Conservation (phyloP, 2,329 filamentous ascomycete genomes). For the Colletotrichum lindemuthianum region DNA sequence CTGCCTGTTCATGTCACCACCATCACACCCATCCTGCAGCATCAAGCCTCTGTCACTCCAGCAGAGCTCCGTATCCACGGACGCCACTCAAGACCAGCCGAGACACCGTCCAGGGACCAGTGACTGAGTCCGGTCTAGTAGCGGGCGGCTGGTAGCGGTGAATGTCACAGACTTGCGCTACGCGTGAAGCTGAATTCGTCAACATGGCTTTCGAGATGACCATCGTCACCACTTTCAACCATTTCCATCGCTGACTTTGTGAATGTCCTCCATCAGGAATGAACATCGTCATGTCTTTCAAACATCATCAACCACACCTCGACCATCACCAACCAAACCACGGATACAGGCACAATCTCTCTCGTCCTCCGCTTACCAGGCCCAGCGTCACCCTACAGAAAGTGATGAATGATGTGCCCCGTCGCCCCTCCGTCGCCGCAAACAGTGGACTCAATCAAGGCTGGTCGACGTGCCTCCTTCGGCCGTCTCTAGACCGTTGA, state of each 20-base stretch:
- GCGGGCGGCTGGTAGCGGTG: not conserved
- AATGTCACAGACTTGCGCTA: no score
- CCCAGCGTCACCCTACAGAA: no score
- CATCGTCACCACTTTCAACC: no score
- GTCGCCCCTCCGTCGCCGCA: not conserved
- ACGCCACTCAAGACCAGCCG: not conserved
- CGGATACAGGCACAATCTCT: no score
- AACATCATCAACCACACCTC: no score
- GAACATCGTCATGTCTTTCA: no score
- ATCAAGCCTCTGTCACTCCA: not conserved
- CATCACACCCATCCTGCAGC: not conserved
- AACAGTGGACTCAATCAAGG: not conserved
- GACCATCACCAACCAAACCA: no score
- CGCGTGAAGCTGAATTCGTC: no score
- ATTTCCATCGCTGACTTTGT: no score
- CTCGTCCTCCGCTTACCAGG: no score
- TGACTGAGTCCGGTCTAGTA: not conserved
- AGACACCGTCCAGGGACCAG: constrained; percentile 17
- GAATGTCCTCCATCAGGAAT: no score
- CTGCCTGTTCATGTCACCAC: not conserved
- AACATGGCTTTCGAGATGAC: no score
- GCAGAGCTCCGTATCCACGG: not conserved
- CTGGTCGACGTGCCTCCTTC: constrained; percentile 25
- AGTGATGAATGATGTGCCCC: not conserved
- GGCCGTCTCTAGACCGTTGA: constrained; percentile 7